phyloP scores from a whole-genome alignment of 129 eudicot genomes.

The Flaveria brownii region DNA sequence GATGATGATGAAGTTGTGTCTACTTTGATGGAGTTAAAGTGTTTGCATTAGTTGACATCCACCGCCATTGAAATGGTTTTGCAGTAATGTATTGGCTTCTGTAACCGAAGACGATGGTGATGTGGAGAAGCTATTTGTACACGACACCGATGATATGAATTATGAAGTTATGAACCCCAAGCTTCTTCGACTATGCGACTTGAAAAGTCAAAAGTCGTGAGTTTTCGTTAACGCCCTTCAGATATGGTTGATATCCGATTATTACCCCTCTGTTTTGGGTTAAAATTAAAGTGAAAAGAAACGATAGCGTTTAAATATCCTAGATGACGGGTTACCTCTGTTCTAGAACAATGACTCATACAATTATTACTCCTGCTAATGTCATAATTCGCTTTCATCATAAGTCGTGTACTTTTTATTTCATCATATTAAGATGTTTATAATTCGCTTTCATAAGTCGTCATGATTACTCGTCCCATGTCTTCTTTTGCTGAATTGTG shows the following conservation, averaged over 20 bases:
- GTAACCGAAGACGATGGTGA: conserved; percentile 36
- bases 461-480: no score
- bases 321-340: no score
- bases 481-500: no score
- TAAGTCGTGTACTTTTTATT: no score
- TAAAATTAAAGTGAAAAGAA: neutral
- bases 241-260: neutral
- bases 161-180: no score
- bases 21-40: conserved; percentile 14
- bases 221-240: conserved; percentile 8
- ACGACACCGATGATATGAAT: neutral
- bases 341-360: no score
- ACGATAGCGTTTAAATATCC: no score
- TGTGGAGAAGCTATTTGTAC: conserved; percentile 21
- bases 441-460: no score
- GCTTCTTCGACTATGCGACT: conserved; percentile 14
- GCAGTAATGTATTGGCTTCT: conserved; percentile 12
- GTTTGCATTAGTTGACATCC: conserved; percentile 22
- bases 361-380: no score
- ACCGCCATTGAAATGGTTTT: conserved; percentile 33
- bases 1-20: conserved; percentile 18
- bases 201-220: conserved; percentile 13
- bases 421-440: no score
- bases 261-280: neutral
- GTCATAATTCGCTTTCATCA: no score